Base-by-base conservation (phyloP, 352 stramenopile genomes). In the Plasmopara viticola region DNA sequence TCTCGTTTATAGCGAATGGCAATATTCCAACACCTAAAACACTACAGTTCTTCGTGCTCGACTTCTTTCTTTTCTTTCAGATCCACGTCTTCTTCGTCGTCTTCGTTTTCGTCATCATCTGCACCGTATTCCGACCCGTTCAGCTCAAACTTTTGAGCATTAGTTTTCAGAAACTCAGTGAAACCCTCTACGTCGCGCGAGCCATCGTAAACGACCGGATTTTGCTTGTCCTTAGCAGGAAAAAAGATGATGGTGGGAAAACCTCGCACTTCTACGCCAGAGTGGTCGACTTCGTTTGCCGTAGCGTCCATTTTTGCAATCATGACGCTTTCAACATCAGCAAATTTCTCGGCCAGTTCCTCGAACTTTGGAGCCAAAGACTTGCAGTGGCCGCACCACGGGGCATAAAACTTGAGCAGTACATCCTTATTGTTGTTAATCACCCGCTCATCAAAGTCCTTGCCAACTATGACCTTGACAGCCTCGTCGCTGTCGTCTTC, bases 201-300 rank as follows among this genome's bases (percentile, higher is more conserved):
- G 34, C 81, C 85, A 42, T 95, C 84, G 72, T 94, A 97, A 49
- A 74, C 58, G 42, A 95, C 64, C 45, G 86, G 85, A 60, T 89
- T 90, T 56, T 74, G 66, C 64, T 95, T 96, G 65, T 91, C 76
- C 42, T 94, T 89, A 50, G 66, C 86, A 41, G 89, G 89, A 84
- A 97, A 98, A 70, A 97, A 98, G 50, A 97, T 75, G 38, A 98
- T 72, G 44, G 94, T 98, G 34, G 94, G 94, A 88, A 98, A 98
- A 28, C 92, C 93, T 51, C 84, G 78, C 57, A 98, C 81, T 34
- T 95, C 75, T 29, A 98, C 84, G 31, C 78, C 78, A 5, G 79
- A 60, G 69, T 94, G 69, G 74, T 97, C 91, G 29, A 98, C 78
- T 68, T 98, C 94, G 74, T 98, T 98, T 48, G 89, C 89, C 3